Conservation (phyloP, 371 early-diverging fungal species). For the Mortierella sp. region DNA sequence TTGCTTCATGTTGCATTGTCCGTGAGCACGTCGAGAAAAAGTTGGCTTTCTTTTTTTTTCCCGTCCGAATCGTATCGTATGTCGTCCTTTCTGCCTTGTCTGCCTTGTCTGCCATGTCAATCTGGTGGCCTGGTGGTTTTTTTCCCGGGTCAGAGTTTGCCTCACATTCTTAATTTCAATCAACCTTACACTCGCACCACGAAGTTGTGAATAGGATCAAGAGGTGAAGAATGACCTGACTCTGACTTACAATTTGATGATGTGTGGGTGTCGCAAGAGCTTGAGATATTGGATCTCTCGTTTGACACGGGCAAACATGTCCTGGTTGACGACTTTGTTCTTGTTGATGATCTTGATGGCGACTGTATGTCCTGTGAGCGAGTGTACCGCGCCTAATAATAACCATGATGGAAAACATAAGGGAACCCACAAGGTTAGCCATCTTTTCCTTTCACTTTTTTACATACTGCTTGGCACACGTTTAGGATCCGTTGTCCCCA, state of each 20-base stretch:
- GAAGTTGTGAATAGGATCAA: neutral
- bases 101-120: neutral
- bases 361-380: conserved; percentile 93
- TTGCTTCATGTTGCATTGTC: neutral
- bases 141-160: neutral
- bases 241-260: conserved; percentile 90
- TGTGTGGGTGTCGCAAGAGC: conserved; percentile 96
- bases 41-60: neutral
- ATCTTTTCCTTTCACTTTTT: no score
- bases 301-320: conserved; percentile 94
- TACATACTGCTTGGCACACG: neutral
- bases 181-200: conserved; percentile 1
- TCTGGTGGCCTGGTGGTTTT: conserved; percentile 13
- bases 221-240: neutral
- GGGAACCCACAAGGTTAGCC: neutral
- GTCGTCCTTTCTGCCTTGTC: neutral
- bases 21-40: neutral
- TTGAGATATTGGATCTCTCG: conserved; percentile 98
- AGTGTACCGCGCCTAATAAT: conserved; percentile 91
- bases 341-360: conserved; percentile 97
- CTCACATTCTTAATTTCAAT: neutral
- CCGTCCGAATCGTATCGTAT: neutral
- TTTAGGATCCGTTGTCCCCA: conserved; percentile 10
- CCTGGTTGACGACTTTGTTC: conserved; percentile 90
- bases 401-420: neutral